Conservation (phyloP, 495 filamentous ascomycete species). For the Ascodesmis nigricans region DNA sequence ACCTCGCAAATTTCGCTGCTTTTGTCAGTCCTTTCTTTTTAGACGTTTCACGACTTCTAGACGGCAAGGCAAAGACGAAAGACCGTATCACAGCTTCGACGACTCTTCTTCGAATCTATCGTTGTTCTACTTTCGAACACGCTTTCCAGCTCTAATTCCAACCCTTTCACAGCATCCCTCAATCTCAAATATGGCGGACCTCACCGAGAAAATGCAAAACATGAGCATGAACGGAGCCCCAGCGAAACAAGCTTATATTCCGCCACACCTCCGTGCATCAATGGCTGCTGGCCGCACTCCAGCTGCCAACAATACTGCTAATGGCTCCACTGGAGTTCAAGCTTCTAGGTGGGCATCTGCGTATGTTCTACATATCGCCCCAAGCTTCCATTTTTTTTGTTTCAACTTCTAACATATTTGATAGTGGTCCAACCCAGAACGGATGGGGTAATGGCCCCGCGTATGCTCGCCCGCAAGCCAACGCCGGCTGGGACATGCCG, state of each 20-base stretch:
- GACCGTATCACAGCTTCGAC: constrained; percentile 5
- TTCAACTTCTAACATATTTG: constrained; percentile 38
- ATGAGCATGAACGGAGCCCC: constrained; percentile 28
- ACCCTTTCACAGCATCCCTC: constrained; percentile 3
- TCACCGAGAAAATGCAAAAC: constrained; percentile 39
- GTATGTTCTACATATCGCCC: constrained; percentile 22
- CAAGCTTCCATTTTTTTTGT: constrained; percentile 16
- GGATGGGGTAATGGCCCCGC: constrained; percentile 48
- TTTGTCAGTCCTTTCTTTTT: constrained; percentile 24
- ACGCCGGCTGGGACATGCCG: constrained; percentile 17
- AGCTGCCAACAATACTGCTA: constrained; percentile 22
- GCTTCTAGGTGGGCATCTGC: constrained; percentile 20
- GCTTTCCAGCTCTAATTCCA: constrained; percentile 5
- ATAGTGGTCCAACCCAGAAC: constrained; percentile 28
- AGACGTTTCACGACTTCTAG: constrained; percentile 21
- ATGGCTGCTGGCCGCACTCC: constrained; percentile 17
- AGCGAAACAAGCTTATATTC: constrained; percentile 66
- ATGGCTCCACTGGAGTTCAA: constrained; percentile 17
- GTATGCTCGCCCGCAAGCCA: constrained; percentile 33
- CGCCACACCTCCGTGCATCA: constrained; percentile 62
- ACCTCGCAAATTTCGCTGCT: constrained; percentile 18
- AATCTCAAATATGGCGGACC: constrained; percentile 57
- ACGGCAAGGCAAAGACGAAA: constrained; percentile 9
- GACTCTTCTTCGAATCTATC: constrained; percentile 8
- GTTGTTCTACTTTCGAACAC: constrained; percentile 13